Percentiles rank a stretch among this genome's conserved stretches.
These are phyloP conservation scores for Triticum monococcum DNA, from an alignment of 176 grass and related monocot species.

Conservation along the genomic window DNA sequence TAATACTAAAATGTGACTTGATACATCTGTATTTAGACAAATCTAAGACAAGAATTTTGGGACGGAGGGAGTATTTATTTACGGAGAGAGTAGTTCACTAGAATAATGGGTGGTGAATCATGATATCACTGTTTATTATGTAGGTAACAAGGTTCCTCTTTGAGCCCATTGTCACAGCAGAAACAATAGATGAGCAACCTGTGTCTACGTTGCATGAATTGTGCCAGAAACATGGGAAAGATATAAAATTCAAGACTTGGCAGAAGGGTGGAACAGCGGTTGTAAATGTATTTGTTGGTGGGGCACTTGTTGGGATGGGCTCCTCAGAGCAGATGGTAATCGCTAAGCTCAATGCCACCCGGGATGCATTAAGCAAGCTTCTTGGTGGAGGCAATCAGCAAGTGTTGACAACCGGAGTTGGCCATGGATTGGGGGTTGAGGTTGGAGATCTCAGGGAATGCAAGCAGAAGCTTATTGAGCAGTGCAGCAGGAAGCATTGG, in stretches of 20 bases:
- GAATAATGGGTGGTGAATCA: not conserved
- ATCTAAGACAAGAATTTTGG: too few relatives aligned
- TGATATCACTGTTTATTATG: not conserved
- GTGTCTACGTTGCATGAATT: constrained; percentile 55
- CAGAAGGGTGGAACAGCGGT: constrained; percentile 44
- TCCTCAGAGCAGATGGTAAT: constrained; percentile 70
- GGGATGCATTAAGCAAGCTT: constrained; percentile 72
- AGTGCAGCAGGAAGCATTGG: constrained; percentile 44
- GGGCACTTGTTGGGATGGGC: constrained; percentile 55
- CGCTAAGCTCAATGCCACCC: constrained; percentile 77
- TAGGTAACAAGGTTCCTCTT: constrained; percentile 62
- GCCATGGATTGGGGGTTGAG: not conserved
- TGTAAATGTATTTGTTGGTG: constrained; percentile 60
- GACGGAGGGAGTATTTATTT: not conserved
- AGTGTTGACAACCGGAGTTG: not conserved
- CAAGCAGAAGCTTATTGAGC: constrained; percentile 73
- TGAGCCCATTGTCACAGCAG: constrained; percentile 70
- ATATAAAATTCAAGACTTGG: constrained; percentile 47
- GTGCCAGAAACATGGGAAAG: constrained; percentile 63
- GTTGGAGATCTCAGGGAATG: constrained; percentile 50
- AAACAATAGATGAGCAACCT: constrained; percentile 79
- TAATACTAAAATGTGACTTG: too few relatives aligned
- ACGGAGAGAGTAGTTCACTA: not conserved
- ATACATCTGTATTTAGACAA: too few relatives aligned
- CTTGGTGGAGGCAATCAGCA: constrained; percentile 3